Conservation (phyloP, 176 grass and related monocot species). For the Oropetium thomaeum region DNA sequence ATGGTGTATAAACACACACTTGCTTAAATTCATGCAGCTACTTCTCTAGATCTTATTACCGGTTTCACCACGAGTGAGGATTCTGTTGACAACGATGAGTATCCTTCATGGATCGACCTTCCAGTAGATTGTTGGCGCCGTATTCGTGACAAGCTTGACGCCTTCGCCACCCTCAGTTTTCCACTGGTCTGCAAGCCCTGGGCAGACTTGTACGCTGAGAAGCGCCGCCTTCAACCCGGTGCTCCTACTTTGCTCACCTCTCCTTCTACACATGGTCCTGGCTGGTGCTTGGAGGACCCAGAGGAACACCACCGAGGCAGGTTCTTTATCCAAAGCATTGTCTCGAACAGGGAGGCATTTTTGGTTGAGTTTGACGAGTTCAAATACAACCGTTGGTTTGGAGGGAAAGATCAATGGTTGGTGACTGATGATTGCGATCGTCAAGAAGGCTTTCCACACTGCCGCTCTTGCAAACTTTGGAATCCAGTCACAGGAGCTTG, state of each 20-base stretch:
- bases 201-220: not conserved
- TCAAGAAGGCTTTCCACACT: too few species aligned
- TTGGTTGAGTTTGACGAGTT: not conserved
- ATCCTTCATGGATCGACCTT: not conserved
- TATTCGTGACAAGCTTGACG: not conserved
- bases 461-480: not conserved
- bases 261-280: not conserved
- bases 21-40: not conserved
- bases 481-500: not conserved
- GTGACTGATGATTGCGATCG: not conserved
- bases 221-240: not conserved
- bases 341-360: not conserved
- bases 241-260: not conserved
- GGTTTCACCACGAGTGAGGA: not conserved
- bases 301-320: not conserved
- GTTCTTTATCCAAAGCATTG: not conserved
- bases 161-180: not conserved
- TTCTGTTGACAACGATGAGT: not conserved
- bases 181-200: not conserved
- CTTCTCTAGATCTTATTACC: not conserved
- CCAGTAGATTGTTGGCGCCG: not conserved
- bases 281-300: not conserved
- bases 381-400: not conserved
- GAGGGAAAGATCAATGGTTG: constrained; percentile 10
- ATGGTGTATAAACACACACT: not conserved